Base-by-base conservation (phyloP, 2,329 filamentous ascomycete genomes). In the Aspergillus texensis region DNA sequence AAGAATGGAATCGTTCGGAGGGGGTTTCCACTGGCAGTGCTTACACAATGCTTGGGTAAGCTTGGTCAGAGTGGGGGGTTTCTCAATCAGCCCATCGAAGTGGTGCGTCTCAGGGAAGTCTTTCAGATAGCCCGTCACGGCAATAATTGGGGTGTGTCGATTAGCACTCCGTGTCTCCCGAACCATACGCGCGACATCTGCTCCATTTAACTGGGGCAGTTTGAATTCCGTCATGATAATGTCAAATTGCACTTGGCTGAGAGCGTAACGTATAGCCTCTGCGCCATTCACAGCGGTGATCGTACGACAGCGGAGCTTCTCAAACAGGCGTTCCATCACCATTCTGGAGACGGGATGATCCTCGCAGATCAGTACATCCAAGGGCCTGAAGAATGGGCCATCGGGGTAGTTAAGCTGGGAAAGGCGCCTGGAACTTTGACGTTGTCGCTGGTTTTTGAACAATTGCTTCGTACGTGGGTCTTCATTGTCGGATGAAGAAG, bases 221-320 rank as follows among this genome's bases (percentile, higher is more conserved):
- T 94, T 96, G 81, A 93, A 97, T 79, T 99, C 95, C 78, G 97
- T 94, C 83, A 99, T 95, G 75, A 99, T 97, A 71, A 97, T 93
- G 78, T 99, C 95, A 74, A 98, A 99, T 74, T 98, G 96, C 75
- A 99, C 94, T 75, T 98, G 94, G 73, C 94, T 94, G 84, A 96
- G 92, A 32, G 95, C 93, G 78, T 95, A 97, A 26, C 94, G 89
- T 71, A 97, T 90, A 12, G 94, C 95, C 74, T 99, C 95, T 0
- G 92, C 90, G 0, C 95, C 95, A 70, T 94, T 97, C 3, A 90
- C 86, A 5, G 95, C 94, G 3, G 92, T 93, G 72, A 99, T 95
- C 10, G 94, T 97, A 48, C 95, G 91, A 73, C 95, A 99, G 41
- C 93, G 91, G 41, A 98, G 83, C 79, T 98, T 99, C 77, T 99